Conservation (phyloP, 805 yeast species). For the Candida peoriensis region DNA sequence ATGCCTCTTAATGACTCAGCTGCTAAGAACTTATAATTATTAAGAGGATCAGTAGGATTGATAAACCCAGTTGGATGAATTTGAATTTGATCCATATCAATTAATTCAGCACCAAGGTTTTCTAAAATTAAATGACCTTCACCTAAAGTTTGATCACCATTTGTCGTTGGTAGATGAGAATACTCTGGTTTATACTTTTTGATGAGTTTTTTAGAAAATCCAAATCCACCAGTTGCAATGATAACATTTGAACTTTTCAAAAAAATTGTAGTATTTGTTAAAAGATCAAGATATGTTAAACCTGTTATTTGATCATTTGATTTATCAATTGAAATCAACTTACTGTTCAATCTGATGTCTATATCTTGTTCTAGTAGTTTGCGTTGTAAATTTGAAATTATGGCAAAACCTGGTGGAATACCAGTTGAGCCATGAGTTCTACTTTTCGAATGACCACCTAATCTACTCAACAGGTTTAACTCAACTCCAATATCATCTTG, state of each 20-base stretch:
- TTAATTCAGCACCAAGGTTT: constrained; percentile 41
- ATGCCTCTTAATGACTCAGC: constrained; percentile 57
- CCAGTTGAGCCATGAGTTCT: constrained; percentile 76
- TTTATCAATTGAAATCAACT: constrained; percentile 30
- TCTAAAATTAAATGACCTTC: constrained; percentile 52
- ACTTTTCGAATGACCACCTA: constrained; percentile 79
- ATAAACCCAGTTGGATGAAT: constrained; percentile 62
- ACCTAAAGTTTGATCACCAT: constrained; percentile 52
- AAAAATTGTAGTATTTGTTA: constrained; percentile 19
- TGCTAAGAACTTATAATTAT: constrained; percentile 49
- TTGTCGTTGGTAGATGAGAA: constrained; percentile 45
- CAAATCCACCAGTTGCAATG: constrained; percentile 58
- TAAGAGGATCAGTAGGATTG: constrained; percentile 34
- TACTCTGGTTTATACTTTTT: constrained; percentile 42
- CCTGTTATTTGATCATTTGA: constrained; percentile 32
- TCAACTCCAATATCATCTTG: constrained; percentile 58
- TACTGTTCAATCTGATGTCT: constrained; percentile 34
- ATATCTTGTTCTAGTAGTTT: constrained; percentile 31
- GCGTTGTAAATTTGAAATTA: constrained; percentile 41
- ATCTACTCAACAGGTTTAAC: constrained; percentile 61
- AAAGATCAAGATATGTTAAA: constrained; percentile 33
- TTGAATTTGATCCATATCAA: constrained; percentile 57
- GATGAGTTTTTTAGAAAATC: constrained; percentile 34
- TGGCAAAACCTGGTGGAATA: constrained; percentile 57
- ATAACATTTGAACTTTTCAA: constrained; percentile 33